phyloP scores from a whole-genome alignment of 176 grass and related monocot genomes.

The Thalia dealbata region DNA sequence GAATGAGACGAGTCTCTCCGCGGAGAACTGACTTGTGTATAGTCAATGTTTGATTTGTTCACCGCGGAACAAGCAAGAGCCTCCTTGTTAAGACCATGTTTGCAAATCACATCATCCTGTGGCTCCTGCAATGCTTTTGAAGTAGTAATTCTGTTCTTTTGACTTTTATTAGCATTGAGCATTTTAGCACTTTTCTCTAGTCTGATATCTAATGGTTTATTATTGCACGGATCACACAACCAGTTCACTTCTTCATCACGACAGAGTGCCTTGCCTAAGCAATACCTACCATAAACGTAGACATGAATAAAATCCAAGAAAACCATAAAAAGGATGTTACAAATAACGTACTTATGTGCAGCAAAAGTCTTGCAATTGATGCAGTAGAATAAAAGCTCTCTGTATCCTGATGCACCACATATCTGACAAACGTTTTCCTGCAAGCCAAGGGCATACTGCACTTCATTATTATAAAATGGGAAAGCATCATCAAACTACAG shows the following conservation, averaged over 20 bases:
- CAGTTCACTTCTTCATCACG: conserved; percentile 10
- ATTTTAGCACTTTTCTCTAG: neutral
- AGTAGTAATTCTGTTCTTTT: neutral
- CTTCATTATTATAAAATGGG: neutral
- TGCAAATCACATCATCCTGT: neutral
- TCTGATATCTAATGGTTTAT: neutral
- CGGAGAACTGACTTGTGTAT: neutral
- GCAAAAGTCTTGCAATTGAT: conserved; percentile 14
- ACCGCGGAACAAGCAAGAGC: neutral
- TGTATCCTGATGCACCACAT: conserved; percentile 25
- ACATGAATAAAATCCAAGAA: neutral
- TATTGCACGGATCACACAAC: conserved; percentile 24
- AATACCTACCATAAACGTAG: conserved; percentile 24
- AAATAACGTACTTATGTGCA: conserved; percentile 19
- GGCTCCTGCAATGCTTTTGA: neutral
- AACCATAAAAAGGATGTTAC: neutral
- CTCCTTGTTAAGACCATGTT: neutral
- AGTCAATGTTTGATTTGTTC: neutral
- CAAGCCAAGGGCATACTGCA: neutral
- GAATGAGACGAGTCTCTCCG: too few species aligned
- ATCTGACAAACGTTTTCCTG: conserved; percentile 27
- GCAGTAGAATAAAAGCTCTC: conserved; percentile 19
- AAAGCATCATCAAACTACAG: too few species aligned
- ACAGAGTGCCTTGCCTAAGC: conserved; percentile 11
- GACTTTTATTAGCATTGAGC: neutral